Conservation (phyloP, 441 rosid species). For the Mallotus japonicus region DNA sequence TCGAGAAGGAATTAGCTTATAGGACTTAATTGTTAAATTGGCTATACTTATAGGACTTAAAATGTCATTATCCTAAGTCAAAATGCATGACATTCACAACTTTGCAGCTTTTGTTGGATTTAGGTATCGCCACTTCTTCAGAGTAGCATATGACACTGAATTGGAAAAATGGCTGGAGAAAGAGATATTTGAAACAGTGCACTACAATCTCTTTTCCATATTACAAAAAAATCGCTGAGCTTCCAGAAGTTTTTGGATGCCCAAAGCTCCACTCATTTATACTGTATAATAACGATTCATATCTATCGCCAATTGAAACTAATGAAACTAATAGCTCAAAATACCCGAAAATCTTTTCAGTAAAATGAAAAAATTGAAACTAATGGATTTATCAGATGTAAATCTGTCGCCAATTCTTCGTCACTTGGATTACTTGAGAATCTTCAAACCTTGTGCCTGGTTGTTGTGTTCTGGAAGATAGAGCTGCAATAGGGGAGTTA, state of each 20-base stretch:
- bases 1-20: too few relatives aligned
- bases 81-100: constrained; percentile 18
- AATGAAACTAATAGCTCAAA: too few relatives aligned
- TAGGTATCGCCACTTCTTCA: constrained; percentile 2
- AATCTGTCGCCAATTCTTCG: constrained; percentile 14
- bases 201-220: constrained; percentile 9
- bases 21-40: too few relatives aligned
- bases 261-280: constrained; percentile 30
- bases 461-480: constrained; percentile 10
- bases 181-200: background rate
- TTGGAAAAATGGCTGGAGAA: constrained; percentile 18
- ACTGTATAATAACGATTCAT: background rate
- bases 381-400: constrained; percentile 24
- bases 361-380: background rate
- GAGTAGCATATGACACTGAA: background rate
- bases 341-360: too few relatives aligned
- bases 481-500: constrained; percentile 26
- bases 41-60: too few relatives aligned
- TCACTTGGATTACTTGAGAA: constrained; percentile 22
- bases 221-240: background rate
- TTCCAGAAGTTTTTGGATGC: constrained; percentile 25
- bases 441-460: constrained; percentile 37
- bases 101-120: constrained; percentile 12
- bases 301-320: background rate
- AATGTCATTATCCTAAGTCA: background rate